These are phyloP conservation scores for Volvox carteri DNA, from an alignment of 163 green algal species.

Conservation along the genomic window DNA sequence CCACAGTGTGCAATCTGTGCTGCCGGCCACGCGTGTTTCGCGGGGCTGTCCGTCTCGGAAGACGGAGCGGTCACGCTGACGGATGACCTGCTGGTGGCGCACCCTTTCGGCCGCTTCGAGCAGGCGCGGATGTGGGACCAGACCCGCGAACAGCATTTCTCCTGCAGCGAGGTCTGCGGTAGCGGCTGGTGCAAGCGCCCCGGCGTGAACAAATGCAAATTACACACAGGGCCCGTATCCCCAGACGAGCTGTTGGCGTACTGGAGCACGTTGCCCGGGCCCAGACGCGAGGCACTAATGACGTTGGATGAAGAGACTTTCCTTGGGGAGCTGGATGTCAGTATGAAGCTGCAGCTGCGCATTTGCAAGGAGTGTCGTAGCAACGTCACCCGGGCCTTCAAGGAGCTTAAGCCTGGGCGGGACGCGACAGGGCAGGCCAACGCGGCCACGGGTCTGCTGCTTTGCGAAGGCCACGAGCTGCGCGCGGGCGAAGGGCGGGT, in stretches of 20 bases:
- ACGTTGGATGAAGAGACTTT: slow-evolving; percentile 55
- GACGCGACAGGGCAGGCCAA: slow-evolving; percentile 2
- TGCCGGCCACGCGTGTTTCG: slow-evolving; percentile 39
- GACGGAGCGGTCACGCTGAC: slow-evolving; percentile 50
- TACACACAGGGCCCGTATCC: slow-evolving; percentile 49
- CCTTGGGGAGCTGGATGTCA: slow-evolving; percentile 51
- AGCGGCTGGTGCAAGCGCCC: slow-evolving; percentile 56
- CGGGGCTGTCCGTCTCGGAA: slow-evolving; percentile 27
- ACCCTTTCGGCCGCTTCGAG: slow-evolving; percentile 50
- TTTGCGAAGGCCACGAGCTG: slow-evolving; percentile 53
- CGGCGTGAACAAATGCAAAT: slow-evolving; percentile 55
- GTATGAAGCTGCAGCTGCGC: slow-evolving; percentile 59
- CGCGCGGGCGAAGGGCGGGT: slow-evolving; percentile 38
- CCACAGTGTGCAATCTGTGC: slow-evolving; percentile 33
- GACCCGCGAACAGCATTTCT: slow-evolving; percentile 44
- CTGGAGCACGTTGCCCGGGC: slow-evolving; percentile 35
- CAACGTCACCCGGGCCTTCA: slow-evolving; percentile 56
- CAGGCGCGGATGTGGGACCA: slow-evolving; percentile 49
- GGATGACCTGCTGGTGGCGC: slow-evolving; percentile 29
- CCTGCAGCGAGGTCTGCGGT: slow-evolving; percentile 46
- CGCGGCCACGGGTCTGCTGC: slow-evolving; percentile 10
- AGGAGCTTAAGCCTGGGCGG: slow-evolving; percentile 55
- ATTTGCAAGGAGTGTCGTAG: slow-evolving; percentile 56
- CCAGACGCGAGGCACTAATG: slow-evolving; percentile 47
- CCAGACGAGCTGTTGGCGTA: slow-evolving; percentile 51